Base-by-base conservation (phyloP, 108 stramenopile species). In the Skeletonema tropicum region DNA sequence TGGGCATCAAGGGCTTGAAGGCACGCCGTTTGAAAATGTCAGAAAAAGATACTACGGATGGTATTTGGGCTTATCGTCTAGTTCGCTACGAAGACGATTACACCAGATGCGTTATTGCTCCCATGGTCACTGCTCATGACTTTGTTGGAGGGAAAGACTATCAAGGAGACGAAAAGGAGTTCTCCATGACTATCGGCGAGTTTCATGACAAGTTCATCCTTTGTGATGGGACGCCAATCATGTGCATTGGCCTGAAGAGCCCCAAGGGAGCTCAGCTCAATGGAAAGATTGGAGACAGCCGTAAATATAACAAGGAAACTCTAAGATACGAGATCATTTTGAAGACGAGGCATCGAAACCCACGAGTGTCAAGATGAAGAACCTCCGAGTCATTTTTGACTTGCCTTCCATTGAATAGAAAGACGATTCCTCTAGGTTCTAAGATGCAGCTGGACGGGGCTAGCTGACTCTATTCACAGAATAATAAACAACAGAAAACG, bases 221-320 rank as follows among this genome's bases (percentile, higher is more conserved):
- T 1, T 49, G 17, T 6, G 17, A 5, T 5, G 35, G 68, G 5
- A 68, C 52, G 1, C 52, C 68, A 5, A 57, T 68, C 8, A 57
- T 57, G 49, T 68, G 57, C 25, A n/a, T 32, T 68, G 68, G 68
- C 29, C 25, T 68, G 33, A 68, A 55, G 15, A 57, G 55, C 19
- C 29, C 68, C 35, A 45, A 45, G 15, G 42, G 42, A 45, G 21
- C 35, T 19, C 45, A 59, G 35, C 38, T 69, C n/a, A 69, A 69
- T 69, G 52, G 68, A 4, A 38, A 69, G 35, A 69, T 69, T 39
- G 68, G 68, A 58, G 68, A 59, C 23, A 17, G 39, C 9, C 32
- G 68, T 29, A 12, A 31, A 3, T 69, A 23, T 58, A 49, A 55
- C 17, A 3, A 69, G 9, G 45, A 13, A 19, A 35, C 9, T 13